phyloP scores from a whole-genome alignment of 1,139 yeast species.

The Kazachstania sp. region DNA sequence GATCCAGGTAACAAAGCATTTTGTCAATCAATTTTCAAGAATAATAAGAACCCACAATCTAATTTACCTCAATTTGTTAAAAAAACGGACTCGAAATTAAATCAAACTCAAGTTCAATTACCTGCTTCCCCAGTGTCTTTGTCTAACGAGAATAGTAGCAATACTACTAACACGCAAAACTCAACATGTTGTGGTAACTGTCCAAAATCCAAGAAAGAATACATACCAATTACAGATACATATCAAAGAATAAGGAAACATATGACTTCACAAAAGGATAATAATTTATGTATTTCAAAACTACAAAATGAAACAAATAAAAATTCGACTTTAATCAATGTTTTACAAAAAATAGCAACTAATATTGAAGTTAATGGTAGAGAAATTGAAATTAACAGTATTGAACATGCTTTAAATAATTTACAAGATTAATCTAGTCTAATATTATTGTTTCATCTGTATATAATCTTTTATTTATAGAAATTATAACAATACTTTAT shows the following conservation, averaged over 20 bases:
- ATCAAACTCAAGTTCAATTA: background rate
- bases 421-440: background rate
- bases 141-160: background rate
- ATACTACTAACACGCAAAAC: slow-evolving; percentile 12
- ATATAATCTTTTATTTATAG: background rate
- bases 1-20: slow-evolving; percentile 5
- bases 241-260: slow-evolving; percentile 7
- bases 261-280: slow-evolving; percentile 4
- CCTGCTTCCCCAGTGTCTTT: background rate
- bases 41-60: background rate
- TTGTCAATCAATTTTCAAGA: slow-evolving; percentile 2
- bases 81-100: background rate
- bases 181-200: background rate
- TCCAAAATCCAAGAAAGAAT: background rate
- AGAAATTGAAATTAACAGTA: slow-evolving; percentile 3
- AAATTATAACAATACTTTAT: background rate
- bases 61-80: background rate
- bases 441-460: no score
- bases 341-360: slow-evolving; percentile 3
- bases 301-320: background rate
- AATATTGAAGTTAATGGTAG: slow-evolving; percentile 4
- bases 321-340: slow-evolving; percentile 1
- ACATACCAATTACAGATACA: slow-evolving; percentile 4
- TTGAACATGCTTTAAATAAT: slow-evolving; percentile 1
- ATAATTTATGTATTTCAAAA: background rate